Conservation (phyloP, 768 basidiomycete species). For the Candolleomyces eurysporus region DNA sequence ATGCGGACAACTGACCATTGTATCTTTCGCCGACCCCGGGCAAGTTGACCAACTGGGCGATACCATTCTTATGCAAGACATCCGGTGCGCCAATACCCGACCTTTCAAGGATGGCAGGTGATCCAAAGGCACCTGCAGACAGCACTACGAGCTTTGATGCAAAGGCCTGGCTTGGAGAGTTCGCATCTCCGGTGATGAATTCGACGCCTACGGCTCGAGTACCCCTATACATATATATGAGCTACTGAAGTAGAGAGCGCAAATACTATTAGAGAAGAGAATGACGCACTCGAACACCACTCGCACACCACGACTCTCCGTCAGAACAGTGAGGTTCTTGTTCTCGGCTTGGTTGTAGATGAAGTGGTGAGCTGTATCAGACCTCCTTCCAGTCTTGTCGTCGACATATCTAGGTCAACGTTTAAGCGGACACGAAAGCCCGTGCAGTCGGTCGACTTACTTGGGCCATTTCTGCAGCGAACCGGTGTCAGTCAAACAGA, state of each 20-base stretch:
- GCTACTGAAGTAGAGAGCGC: background rate
- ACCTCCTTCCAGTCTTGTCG: conserved; percentile 48
- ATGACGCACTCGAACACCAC: conserved; percentile 48
- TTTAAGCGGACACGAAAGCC: background rate
- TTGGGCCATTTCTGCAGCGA: conserved; percentile 50
- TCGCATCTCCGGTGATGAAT: conserved; percentile 36
- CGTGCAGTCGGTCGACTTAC: conserved; percentile 26
- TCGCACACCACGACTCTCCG: conserved; percentile 41
- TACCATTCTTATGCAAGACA: conserved; percentile 45
- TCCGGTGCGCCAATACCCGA: conserved; percentile 56
- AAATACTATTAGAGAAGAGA: background rate
- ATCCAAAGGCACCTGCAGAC: conserved; percentile 54
- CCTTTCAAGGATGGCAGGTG: conserved; percentile 54
- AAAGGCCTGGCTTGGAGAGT: conserved; percentile 20
- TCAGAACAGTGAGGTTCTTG: conserved; percentile 39
- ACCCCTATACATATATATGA: conserved; percentile 21
- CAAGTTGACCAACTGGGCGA: conserved; percentile 56
- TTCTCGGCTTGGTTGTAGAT: conserved; percentile 47
- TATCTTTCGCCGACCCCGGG: conserved; percentile 78
- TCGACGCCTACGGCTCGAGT: conserved; percentile 50
- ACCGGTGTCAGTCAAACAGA: background rate
- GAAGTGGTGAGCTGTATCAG: conserved; percentile 52
- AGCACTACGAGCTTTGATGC: conserved; percentile 48
- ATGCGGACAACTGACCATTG: conserved; percentile 34
- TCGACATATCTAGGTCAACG: conserved; percentile 48